phyloP scores from a whole-genome alignment of 768 basidiomycete species.

The Kwoniella pini region DNA sequence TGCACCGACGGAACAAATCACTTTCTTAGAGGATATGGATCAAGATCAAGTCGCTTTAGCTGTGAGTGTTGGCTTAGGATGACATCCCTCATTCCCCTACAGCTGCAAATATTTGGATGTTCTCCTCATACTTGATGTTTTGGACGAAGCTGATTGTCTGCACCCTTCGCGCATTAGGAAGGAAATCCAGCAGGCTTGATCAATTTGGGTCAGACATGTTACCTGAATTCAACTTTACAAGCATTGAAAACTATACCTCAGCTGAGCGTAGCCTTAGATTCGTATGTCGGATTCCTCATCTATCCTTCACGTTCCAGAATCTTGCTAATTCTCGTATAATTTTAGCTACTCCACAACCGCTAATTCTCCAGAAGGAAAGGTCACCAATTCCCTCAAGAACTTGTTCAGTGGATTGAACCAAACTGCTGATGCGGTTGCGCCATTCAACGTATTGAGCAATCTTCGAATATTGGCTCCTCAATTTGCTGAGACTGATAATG shows the following conservation, averaged over 20 bases:
- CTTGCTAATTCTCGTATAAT: neutral
- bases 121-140: too few relatives aligned
- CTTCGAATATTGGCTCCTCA: conserved; percentile 82
- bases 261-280: conserved; percentile 57
- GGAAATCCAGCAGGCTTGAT: conserved; percentile 44
- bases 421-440: conserved; percentile 75
- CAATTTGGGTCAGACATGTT: conserved; percentile 87
- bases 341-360: neutral
- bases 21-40: conserved; percentile 81
- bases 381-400: conserved; percentile 60
- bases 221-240: conserved; percentile 95
- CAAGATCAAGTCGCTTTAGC: conserved; percentile 76
- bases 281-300: neutral
- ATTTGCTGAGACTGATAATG: conserved; percentile 70
- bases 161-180: too few relatives aligned
- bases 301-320: neutral
- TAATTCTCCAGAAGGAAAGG: conserved; percentile 15
- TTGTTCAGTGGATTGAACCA: conserved; percentile 72
- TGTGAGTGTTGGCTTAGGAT: too few relatives aligned
- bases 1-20: conserved; percentile 72
- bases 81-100: too few relatives aligned
- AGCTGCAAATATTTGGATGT: too few relatives aligned
- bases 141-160: too few relatives aligned
- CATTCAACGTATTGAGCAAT: conserved; percentile 64
- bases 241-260: conserved; percentile 91